phyloP scores from a whole-genome alignment of 2,329 filamentous ascomycete species.

The Monosporascus sp. region DNA sequence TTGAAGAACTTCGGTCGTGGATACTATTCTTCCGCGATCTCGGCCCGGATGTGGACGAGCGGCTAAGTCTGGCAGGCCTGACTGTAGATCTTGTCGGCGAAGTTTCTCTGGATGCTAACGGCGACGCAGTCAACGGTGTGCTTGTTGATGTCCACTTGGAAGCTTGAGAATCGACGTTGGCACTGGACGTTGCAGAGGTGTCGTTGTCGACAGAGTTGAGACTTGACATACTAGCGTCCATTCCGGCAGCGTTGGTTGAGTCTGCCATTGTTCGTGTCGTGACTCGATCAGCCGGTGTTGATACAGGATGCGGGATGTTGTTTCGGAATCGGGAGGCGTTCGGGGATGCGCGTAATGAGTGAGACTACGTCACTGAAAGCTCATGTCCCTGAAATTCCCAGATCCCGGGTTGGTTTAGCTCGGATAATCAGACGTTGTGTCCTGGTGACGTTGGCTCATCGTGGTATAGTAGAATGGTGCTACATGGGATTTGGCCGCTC shows the following conservation, averaged over 20 bases:
- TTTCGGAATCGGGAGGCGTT: slow-evolving; percentile 7
- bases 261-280: slow-evolving; percentile 20
- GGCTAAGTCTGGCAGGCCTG: slow-evolving; percentile 16
- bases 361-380: slow-evolving; percentile 20
- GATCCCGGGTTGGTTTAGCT: slow-evolving; percentile 17
- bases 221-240: slow-evolving; percentile 27
- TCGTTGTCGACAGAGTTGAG: slow-evolving; percentile 27
- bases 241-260: slow-evolving; percentile 15
- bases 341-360: slow-evolving; percentile 16
- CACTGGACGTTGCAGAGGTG: slow-evolving; percentile 25
- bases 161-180: slow-evolving; percentile 24
- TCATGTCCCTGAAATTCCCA: slow-evolving; percentile 19
- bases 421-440: slow-evolving; percentile 15
- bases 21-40: slow-evolving; percentile 61
- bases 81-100: slow-evolving; percentile 21
- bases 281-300: slow-evolving; percentile 4
- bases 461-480: slow-evolving; percentile 17
- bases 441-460: slow-evolving; percentile 22
- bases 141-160: slow-evolving; percentile 28
- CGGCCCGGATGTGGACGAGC: slow-evolving; percentile 27
- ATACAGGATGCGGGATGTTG: slow-evolving; percentile 5
- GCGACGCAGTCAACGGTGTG: slow-evolving; percentile 26
- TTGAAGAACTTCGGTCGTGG: slow-evolving; percentile 58
- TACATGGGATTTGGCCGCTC: slow-evolving; percentile 15
- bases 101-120: slow-evolving; percentile 23